phyloP scores from a whole-genome alignment of 2,329 filamentous ascomycete genomes.

The Botryosphaeria dothidea region DNA sequence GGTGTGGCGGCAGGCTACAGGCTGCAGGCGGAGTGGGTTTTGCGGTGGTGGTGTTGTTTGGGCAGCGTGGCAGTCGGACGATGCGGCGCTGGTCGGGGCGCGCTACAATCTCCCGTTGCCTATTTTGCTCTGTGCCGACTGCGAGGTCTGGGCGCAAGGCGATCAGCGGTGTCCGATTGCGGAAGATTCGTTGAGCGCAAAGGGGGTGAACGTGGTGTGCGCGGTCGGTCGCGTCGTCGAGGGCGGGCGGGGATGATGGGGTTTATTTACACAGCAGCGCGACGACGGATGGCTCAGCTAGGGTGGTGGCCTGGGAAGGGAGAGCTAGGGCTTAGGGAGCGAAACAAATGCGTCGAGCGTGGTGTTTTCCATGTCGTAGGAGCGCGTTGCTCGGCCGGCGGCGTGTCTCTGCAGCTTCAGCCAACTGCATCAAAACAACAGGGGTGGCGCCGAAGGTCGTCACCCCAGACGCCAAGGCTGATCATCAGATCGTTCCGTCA shows the following conservation, averaged over 20 bases:
- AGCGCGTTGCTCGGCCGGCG: slow-evolving; percentile 10
- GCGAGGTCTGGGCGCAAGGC: slow-evolving; percentile 10
- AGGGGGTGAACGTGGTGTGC: slow-evolving; percentile 17
- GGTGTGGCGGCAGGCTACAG: not conserved
- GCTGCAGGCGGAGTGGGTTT: not conserved
- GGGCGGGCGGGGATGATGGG: not conserved
- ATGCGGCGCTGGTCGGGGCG: slow-evolving; percentile 2
- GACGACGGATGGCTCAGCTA: not conserved
- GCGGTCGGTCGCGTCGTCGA: slow-evolving; percentile 6
- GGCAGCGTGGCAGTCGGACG: not conserved
- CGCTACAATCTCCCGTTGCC: slow-evolving; percentile 9
- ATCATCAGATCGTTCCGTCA: slow-evolving; percentile 12
- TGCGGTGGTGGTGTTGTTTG: slow-evolving; percentile 1
- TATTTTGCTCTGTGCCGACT: not conserved
- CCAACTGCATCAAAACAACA: slow-evolving; percentile 18
- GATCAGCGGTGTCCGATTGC: slow-evolving; percentile 19
- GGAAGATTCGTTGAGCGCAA: slow-evolving; percentile 13
- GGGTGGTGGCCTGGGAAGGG: not conserved
- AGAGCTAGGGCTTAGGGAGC: not conserved
- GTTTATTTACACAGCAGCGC: not conserved
- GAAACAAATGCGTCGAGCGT: not conserved
- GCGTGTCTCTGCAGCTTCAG: slow-evolving; percentile 5
- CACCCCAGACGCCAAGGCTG: slow-evolving; percentile 19
- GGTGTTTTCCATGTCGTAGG: slow-evolving; percentile 12
- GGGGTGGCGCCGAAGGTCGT: slow-evolving; percentile 3